These are phyloP conservation scores for Colletotrichum viniferum DNA, from an alignment of 2,329 filamentous ascomycete genomes.

Conservation along the genomic window DNA sequence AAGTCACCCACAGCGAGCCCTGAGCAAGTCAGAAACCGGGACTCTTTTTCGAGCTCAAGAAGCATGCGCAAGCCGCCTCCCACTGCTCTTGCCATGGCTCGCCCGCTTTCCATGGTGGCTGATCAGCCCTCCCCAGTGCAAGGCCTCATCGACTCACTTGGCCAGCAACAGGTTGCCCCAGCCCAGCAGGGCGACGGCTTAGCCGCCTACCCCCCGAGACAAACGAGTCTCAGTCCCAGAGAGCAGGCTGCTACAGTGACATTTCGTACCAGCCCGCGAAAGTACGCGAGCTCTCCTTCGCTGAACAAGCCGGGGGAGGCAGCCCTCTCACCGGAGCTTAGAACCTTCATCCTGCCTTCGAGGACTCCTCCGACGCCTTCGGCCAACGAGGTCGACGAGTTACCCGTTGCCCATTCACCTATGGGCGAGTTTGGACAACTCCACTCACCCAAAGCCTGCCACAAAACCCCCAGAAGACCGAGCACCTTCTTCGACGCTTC, in stretches of 20 bases:
- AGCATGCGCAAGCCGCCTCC: slow-evolving; percentile 43
- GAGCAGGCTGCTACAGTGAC: slow-evolving; percentile 8
- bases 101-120: slow-evolving; percentile 58
- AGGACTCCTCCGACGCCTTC: slow-evolving; percentile 21
- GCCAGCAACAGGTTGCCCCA: not conserved
- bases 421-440: slow-evolving; percentile 33
- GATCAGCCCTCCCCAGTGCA: slow-evolving; percentile 54
- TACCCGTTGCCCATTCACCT: slow-evolving; percentile 34
- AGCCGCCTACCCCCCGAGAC: slow-evolving; percentile 20
- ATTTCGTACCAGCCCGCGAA: slow-evolving; percentile 28
- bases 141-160: not conserved
- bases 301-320: slow-evolving; percentile 29
- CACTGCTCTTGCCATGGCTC: slow-evolving; percentile 50
- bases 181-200: not conserved
- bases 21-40: slow-evolving; percentile 25
- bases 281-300: slow-evolving; percentile 34
- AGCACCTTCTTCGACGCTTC: slow-evolving; percentile 25
- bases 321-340: slow-evolving; percentile 23
- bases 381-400: slow-evolving; percentile 21
- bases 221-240: slow-evolving; percentile 6
- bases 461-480: slow-evolving; percentile 15
- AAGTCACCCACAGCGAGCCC: slow-evolving; percentile 29
- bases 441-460: slow-evolving; percentile 21
- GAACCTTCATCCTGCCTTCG: slow-evolving; percentile 13
- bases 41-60: slow-evolving; percentile 25